Evolutionary conservation across 345 rosid genomes (phyloP).

Genomic region (Linum tenue): DNA sequence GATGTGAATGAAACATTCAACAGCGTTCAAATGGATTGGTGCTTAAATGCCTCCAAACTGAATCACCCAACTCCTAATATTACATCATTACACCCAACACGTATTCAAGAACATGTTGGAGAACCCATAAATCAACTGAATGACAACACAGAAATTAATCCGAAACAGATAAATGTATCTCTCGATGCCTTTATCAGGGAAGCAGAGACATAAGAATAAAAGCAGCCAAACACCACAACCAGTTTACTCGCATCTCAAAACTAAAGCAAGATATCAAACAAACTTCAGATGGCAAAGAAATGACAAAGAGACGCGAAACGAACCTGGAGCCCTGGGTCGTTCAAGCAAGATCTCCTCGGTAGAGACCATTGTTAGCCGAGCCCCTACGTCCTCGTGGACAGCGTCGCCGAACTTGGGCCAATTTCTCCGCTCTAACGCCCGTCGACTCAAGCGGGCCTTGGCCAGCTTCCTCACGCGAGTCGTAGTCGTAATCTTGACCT

Average conservation of each 20-base stretch:
- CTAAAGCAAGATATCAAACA: neutral
- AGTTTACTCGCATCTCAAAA: neutral
- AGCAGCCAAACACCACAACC: neutral
- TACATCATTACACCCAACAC: neutral
- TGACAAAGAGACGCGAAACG: neutral
- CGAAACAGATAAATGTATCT: too few relatives aligned
- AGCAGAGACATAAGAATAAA: neutral
- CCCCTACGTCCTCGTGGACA: slow-evolving; percentile 49
- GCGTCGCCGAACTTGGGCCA: slow-evolving; percentile 81
- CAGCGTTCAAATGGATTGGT: neutral
- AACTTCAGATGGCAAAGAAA: neutral
- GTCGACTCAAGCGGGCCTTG: slow-evolving; percentile 45
- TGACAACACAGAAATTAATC: neutral
- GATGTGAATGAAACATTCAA: neutral
- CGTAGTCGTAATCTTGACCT: slow-evolving; percentile 57
- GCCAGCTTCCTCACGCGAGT: slow-evolving; percentile 52
- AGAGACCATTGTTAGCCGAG: slow-evolving; percentile 63
- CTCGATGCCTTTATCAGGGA: neutral
- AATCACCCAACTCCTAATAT: neutral
- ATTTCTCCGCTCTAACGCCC: slow-evolving; percentile 49
- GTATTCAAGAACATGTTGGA: neutral
- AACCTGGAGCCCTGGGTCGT: slow-evolving; percentile 57
- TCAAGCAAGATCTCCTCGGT: slow-evolving; percentile 63
- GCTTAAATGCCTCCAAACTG: neutral
- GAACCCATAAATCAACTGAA: neutral